A percentile compares a stretch with the other conserved stretches of the same genome.
Evolutionary conservation across 371 early-diverging fungal species (phyloP).

Genomic region (Actinomucor elegans): DNA sequence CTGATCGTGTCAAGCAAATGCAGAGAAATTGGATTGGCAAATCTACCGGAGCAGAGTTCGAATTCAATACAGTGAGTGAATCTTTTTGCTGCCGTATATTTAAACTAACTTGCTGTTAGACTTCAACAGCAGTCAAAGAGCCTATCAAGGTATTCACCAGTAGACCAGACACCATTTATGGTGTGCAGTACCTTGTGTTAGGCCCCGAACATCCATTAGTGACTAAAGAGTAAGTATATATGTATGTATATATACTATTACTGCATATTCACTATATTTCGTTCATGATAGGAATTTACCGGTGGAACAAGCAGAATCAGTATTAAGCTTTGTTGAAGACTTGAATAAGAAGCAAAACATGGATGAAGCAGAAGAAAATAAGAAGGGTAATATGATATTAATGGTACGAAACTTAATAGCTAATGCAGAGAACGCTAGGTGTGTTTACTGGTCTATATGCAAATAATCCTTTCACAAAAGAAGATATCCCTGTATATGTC

Average conservation of each 20-base stretch:
- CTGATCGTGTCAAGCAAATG: conserved; percentile 85
- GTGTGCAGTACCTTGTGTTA: conserved; percentile 77
- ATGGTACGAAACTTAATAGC: too few relatives aligned
- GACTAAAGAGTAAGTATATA: conserved; percentile 29
- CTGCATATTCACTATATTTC: background rate
- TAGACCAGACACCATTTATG: conserved; percentile 76
- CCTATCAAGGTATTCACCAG: conserved; percentile 78
- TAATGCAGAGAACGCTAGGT: too few relatives aligned
- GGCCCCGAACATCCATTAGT: conserved; percentile 67
- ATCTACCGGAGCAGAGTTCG: conserved; percentile 79
- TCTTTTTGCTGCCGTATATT: too few relatives aligned
- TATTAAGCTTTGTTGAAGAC: conserved; percentile 55
- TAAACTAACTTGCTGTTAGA: too few relatives aligned
- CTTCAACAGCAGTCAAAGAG: background rate
- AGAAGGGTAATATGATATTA: conserved; percentile 41
- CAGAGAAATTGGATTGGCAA: conserved; percentile 95
- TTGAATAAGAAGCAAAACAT: conserved; percentile 46
- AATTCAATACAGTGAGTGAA: conserved; percentile 50
- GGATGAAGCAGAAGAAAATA: conserved; percentile 49
- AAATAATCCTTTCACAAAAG: conserved; percentile 63
- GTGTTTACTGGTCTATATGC: conserved; percentile 71
- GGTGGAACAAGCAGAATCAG: conserved; percentile 39
- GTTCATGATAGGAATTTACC: conserved; percentile 50
- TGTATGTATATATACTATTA: background rate
- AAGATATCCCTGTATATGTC: conserved; percentile 71